Conservation (phyloP, 108 stramenopile genomes). For the Nannochloropsis salina region DNA sequence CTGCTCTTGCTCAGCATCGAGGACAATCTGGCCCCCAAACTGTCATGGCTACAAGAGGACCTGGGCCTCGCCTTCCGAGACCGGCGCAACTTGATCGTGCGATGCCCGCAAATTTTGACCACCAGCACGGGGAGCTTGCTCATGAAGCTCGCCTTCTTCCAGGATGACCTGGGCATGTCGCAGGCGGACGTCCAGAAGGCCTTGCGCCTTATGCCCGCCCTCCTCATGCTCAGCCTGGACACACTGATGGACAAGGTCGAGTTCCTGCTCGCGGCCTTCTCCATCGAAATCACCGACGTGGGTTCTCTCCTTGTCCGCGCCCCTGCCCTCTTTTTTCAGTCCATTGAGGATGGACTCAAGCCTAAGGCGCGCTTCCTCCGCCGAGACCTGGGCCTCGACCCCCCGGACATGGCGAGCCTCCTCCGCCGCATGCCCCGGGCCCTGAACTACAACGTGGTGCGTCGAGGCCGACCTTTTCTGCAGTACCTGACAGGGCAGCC, state of each 20-base stretch:
- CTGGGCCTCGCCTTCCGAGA: background rate
- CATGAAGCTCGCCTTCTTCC: background rate
- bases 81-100: background rate
- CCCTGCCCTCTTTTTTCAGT: conserved; percentile 4
- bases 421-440: background rate
- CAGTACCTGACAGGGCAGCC: background rate
- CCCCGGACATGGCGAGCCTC: background rate
- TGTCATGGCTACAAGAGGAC: background rate
- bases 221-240: background rate
- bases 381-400: background rate
- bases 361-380: background rate
- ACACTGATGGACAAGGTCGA: background rate
- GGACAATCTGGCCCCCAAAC: background rate
- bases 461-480: background rate
- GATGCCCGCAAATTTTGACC: background rate
- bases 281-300: background rate
- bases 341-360: background rate
- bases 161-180: background rate
- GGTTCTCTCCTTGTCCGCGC: background rate
- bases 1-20: background rate
- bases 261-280: background rate
- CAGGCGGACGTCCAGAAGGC: background rate
- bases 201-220: background rate
- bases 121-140: background rate
- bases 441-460: background rate